phyloP scores from a whole-genome alignment of 371 early-diverging fungal genomes.

The Conidiobolus incongruus region DNA sequence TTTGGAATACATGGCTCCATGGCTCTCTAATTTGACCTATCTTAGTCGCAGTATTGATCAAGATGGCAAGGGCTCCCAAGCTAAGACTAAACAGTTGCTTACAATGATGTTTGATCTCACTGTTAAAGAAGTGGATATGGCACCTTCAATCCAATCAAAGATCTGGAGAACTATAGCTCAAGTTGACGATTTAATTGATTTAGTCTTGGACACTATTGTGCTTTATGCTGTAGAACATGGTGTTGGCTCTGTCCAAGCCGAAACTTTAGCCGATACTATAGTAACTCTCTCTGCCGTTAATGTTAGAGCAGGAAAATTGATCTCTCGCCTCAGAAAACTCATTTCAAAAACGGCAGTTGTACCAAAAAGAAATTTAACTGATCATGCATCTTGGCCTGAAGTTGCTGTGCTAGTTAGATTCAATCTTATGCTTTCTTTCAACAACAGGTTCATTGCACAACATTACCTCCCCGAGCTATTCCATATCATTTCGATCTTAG shows the following conservation, averaged over 20 bases:
- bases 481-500: constrained; percentile 55
- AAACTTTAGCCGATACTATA: constrained; percentile 67
- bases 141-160: constrained; percentile 57
- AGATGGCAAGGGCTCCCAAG: constrained; percentile 7
- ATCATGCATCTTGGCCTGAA: constrained; percentile 70
- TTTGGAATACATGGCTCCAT: constrained; percentile 75
- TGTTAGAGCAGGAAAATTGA: constrained; percentile 46
- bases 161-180: constrained; percentile 65
- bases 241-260: constrained; percentile 53
- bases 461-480: constrained; percentile 71
- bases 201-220: constrained; percentile 63
- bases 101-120: constrained; percentile 60
- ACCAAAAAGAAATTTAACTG: constrained; percentile 40
- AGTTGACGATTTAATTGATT: constrained; percentile 53
- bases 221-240: constrained; percentile 57
- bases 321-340: constrained; percentile 53
- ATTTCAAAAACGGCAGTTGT: constrained; percentile 48
- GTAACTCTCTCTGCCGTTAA: constrained; percentile 66
- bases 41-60: constrained; percentile 22
- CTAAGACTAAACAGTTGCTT: constrained; percentile 49
- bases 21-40: constrained; percentile 56
- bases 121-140: constrained; percentile 65
- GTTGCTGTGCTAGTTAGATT: constrained; percentile 71
- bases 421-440: constrained; percentile 73
- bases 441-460: constrained; percentile 49